These are phyloP conservation scores for Ambrosia hybrid DNA, from an alignment of 140 eudicot genomes.

Conservation along the genomic window DNA sequence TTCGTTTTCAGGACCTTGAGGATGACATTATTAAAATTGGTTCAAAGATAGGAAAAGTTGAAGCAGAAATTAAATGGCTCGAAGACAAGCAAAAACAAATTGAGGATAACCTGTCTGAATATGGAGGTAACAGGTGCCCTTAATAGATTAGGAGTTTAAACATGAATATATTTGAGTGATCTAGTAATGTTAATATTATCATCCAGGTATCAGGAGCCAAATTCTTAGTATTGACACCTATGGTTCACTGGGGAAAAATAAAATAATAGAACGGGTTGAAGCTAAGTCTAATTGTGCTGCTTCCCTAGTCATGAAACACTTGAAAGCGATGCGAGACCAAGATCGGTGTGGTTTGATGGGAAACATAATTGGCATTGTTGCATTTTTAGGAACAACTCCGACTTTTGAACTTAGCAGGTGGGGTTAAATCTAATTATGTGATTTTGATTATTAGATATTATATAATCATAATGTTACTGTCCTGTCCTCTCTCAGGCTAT, in stretches of 20 bases:
- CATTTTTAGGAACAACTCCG: slow-evolving; percentile 58
- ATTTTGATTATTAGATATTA: background rate
- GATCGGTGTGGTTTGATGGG: slow-evolving; percentile 1
- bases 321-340: background rate
- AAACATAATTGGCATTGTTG: slow-evolving; percentile 61
- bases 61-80: slow-evolving; percentile 24
- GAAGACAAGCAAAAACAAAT: slow-evolving; percentile 1
- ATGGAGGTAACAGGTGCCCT: slow-evolving; percentile 42
- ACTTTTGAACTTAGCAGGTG: slow-evolving; percentile 57
- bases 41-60: slow-evolving; percentile 25
- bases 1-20: slow-evolving; percentile 44
- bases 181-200: slow-evolving; percentile 3
- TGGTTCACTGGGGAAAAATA: slow-evolving; percentile 28
- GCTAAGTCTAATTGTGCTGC: slow-evolving; percentile 44
- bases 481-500: slow-evolving; percentile 40
- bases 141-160: background rate
- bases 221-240: background rate
- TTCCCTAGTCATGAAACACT: slow-evolving; percentile 40
- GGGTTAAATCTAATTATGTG: background rate
- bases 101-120: slow-evolving; percentile 22
- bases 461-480: background rate
- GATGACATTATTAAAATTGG: slow-evolving; percentile 24
- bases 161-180: background rate
- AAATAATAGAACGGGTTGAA: slow-evolving; percentile 32
- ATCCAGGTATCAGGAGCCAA: slow-evolving; percentile 32